Conservation (phyloP, 257 asterid species). For the Lycium ferocissimum region DNA sequence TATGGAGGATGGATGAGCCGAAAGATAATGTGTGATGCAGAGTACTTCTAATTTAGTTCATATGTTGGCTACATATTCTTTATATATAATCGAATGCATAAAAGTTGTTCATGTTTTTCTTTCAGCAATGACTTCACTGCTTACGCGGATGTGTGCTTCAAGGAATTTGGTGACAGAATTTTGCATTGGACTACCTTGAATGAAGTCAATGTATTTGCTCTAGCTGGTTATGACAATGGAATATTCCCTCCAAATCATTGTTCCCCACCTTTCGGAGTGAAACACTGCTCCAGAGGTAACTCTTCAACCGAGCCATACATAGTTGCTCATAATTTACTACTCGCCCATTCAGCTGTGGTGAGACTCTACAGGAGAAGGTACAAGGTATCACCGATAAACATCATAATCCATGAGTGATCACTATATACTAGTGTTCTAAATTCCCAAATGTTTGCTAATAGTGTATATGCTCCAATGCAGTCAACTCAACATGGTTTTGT, state of each 20-base stretch:
- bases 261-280: conserved; percentile 35
- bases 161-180: conserved; percentile 41
- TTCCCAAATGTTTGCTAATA: background rate
- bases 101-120: background rate
- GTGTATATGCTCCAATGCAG: conserved; percentile 41
- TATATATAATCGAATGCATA: background rate
- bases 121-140: conserved; percentile 59
- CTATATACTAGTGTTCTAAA: background rate
- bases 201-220: conserved; percentile 54
- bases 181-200: conserved; percentile 63
- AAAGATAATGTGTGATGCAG: conserved; percentile 52
- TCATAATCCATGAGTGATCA: background rate
- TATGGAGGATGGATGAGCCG: conserved; percentile 65
- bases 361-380: conserved; percentile 50
- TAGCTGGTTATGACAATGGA: conserved; percentile 59
- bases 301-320: conserved; percentile 58
- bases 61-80: background rate
- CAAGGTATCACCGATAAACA: conserved; percentile 40
- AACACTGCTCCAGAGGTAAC: conserved; percentile 45
- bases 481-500: conserved; percentile 59
- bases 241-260: conserved; percentile 56
- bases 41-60: background rate
- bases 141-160: no score
- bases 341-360: conserved; percentile 55
- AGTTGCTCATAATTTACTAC: conserved; percentile 56